Conservation (phyloP, 441 rosid genomes). For the Pelargonium cotyledonis region DNA sequence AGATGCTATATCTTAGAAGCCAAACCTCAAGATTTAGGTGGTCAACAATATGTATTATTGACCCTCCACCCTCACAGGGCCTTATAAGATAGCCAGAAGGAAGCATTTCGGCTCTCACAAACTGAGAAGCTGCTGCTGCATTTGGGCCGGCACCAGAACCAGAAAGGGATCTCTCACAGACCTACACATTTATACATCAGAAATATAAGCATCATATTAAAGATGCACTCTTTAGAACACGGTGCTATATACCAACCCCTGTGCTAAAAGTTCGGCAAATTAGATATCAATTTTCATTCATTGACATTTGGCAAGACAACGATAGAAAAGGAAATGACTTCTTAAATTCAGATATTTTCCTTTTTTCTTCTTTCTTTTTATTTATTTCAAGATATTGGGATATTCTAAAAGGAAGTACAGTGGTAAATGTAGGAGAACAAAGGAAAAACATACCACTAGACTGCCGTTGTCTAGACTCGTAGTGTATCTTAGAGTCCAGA, state of each 20-base stretch:
- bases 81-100: constrained; percentile 93
- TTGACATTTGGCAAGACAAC: no score
- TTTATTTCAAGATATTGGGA: no score
- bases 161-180: constrained; percentile 96
- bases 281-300: no score
- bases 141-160: constrained; percentile 92
- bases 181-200: constrained; percentile 32
- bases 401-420: no score
- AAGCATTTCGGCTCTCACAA: constrained; percentile 92
- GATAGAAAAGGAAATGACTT: no score
- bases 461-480: constrained; percentile 89
- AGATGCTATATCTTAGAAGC: neutral
- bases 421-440: no score
- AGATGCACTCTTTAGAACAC: no score
- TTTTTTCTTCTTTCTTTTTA: no score
- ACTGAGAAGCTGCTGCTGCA: constrained; percentile 69
- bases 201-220: constrained; percentile 10
- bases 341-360: no score
- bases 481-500: constrained; percentile 96
- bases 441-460: constrained; percentile 67
- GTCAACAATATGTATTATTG: constrained; percentile 94
- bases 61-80: constrained; percentile 98
- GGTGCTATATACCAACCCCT: no score
- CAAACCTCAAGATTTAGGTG: constrained; percentile 88
- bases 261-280: no score